A percentile compares a stretch with the other conserved stretches of the same genome.
Evolutionary conservation across 805 yeast genomes (phyloP).

Genomic region (Cyberlindnera amylophila): DNA sequence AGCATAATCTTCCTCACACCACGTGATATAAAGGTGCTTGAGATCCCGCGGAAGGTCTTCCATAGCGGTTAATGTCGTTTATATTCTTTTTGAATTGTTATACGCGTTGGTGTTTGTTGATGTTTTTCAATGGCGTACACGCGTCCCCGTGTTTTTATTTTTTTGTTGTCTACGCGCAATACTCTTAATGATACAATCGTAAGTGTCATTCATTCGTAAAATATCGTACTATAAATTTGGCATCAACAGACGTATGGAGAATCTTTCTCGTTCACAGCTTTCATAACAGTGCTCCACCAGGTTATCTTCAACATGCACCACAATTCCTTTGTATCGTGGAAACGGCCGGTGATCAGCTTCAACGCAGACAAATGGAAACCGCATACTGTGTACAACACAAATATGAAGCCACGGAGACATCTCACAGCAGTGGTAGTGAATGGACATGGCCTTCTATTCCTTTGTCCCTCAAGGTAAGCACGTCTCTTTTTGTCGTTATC

Average conservation of each 20-base stretch:
- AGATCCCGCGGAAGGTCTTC: conserved; percentile 40
- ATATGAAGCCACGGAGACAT: neutral
- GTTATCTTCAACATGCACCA: conserved; percentile 2
- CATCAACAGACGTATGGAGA: neutral
- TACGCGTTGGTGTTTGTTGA: neutral
- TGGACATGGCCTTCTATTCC: conserved; percentile 1
- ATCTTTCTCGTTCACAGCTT: neutral
- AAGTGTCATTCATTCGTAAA: neutral
- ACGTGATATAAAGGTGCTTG: conserved; percentile 47
- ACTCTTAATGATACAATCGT: too few relatives aligned
- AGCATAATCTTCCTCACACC: conserved; percentile 54
- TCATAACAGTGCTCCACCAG: conserved; percentile 6
- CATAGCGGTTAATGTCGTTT: neutral
- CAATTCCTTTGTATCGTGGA: conserved; percentile 5
- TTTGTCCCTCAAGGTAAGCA: neutral
- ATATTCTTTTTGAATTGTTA: neutral
- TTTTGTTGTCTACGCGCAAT: too few relatives aligned
- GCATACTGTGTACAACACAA: neutral
- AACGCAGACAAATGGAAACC: conserved; percentile 3
- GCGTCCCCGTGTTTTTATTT: too few relatives aligned
- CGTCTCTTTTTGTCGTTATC: conserved; percentile 4
- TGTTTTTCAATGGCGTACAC: too few relatives aligned
- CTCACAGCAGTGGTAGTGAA: neutral
- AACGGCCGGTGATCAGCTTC: conserved; percentile 1
- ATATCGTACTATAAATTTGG: neutral